Conservation (phyloP, 2,329 filamentous ascomycete genomes). For the Stagonosporopsis vannaccii region DNA sequence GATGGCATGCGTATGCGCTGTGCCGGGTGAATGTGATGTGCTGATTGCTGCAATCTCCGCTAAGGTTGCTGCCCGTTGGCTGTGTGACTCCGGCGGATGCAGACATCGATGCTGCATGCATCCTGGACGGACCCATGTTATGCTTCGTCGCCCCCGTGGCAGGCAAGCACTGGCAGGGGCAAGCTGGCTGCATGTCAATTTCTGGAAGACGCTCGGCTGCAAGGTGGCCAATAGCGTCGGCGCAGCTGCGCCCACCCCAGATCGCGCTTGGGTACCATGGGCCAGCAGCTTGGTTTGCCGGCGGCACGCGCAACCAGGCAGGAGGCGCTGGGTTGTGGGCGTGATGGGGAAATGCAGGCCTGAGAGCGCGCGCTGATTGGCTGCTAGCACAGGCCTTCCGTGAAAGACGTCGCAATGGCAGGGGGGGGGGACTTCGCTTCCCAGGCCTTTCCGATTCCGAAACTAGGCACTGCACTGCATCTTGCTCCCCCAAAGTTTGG, state of each 20-base stretch:
- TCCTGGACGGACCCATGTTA: conserved; percentile 30
- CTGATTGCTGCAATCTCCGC: conserved; percentile 47
- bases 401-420: conserved; percentile 27
- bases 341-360: conserved; percentile 17
- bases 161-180: conserved; percentile 27
- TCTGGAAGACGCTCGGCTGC: conserved; percentile 46
- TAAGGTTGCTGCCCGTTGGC: conserved; percentile 39
- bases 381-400: conserved; percentile 3
- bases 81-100: conserved; percentile 34
- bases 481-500: conserved; percentile 42
- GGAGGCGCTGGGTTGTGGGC: conserved; percentile 36
- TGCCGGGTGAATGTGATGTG: conserved; percentile 29
- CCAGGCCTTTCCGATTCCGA: conserved; percentile 33
- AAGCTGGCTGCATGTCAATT: conserved; percentile 34
- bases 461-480: conserved; percentile 28
- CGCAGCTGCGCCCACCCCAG: conserved; percentile 36
- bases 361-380: conserved; percentile 21
- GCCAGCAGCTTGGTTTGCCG: conserved; percentile 44
- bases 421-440: conserved; percentile 25
- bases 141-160: conserved; percentile 31
- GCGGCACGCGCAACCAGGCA: conserved; percentile 38
- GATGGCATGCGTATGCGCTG: conserved; percentile 21
- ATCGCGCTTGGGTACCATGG: conserved; percentile 43
- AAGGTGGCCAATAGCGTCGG: conserved; percentile 28
- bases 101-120: conserved; percentile 37